Evolutionary conservation across 2,329 filamentous ascomycete species (phyloP).

Genomic region (Teratosphaeria gauchensis): DNA sequence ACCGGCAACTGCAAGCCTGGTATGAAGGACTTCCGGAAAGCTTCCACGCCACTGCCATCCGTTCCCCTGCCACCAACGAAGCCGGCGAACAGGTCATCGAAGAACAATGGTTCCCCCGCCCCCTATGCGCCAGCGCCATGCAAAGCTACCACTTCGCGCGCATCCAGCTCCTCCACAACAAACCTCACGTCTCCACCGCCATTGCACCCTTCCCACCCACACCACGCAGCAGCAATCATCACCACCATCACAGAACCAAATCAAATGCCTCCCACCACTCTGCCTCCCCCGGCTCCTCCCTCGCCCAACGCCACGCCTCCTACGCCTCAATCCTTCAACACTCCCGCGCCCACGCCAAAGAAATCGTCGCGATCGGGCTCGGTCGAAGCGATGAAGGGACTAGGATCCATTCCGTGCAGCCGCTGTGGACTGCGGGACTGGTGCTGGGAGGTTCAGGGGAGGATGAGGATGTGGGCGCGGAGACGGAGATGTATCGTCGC

Average conservation of each 20-base stretch:
- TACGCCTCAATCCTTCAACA: conserved; percentile 49
- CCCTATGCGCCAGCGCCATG: conserved; percentile 57
- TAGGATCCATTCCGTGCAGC: conserved; percentile 49
- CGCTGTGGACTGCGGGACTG: conserved; percentile 53
- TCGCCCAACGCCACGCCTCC: conserved; percentile 45
- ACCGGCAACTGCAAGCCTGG: conserved; percentile 51
- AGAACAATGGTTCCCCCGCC: conserved; percentile 54
- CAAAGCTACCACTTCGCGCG: conserved; percentile 57
- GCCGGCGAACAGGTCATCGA: conserved; percentile 14
- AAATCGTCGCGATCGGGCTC: conserved; percentile 53
- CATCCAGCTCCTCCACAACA: conserved; percentile 52
- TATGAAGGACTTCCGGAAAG: conserved; percentile 49
- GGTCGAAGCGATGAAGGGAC: conserved; percentile 47
- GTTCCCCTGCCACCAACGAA: conserved; percentile 26
- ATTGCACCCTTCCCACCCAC: conserved; percentile 1
- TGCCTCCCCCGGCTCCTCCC: conserved; percentile 28
- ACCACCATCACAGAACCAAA: conserved; percentile 44
- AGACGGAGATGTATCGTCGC: conserved; percentile 39
- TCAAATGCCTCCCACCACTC: conserved; percentile 39
- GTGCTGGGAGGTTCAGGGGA: conserved; percentile 40
- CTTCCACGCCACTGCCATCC: conserved; percentile 47
- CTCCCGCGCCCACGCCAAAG: conserved; percentile 47
- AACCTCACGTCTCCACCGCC: conserved; percentile 44
- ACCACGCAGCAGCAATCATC: conserved; percentile 32
- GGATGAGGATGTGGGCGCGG: conserved; percentile 10